These are phyloP conservation scores for Mycena venus DNA, from an alignment of 768 basidiomycete genomes.

Conservation along the genomic window DNA sequence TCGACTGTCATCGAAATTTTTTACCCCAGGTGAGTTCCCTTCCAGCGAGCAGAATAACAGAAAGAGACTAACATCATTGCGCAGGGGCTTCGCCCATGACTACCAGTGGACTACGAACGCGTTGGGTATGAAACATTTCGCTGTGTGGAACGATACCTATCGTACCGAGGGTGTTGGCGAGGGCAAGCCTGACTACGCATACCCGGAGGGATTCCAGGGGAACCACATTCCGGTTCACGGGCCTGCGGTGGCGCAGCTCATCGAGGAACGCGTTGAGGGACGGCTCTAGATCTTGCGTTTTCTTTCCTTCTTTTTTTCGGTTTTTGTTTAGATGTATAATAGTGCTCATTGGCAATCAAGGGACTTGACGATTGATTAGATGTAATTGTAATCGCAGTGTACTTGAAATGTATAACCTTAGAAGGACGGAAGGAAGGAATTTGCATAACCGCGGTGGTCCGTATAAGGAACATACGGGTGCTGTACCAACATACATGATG, in stretches of 20 bases:
- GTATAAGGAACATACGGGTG: not conserved
- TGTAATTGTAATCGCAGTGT: too few species aligned
- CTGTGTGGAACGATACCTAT: constrained; percentile 84
- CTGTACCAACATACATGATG: not conserved
- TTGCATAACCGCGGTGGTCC: too few species aligned
- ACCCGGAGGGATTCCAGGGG: constrained; percentile 90
- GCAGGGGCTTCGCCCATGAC: constrained; percentile 86
- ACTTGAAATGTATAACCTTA: too few species aligned
- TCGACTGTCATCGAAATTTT: constrained; percentile 91
- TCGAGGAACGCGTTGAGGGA: constrained; percentile 71
- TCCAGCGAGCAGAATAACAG: too few species aligned
- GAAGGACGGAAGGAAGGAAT: too few species aligned
- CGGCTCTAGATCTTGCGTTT: too few species aligned
- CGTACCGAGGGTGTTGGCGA: constrained; percentile 45
- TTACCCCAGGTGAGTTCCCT: too few species aligned
- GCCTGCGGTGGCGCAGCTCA: constrained; percentile 71
- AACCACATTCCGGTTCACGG: constrained; percentile 82
- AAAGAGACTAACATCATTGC: too few species aligned
- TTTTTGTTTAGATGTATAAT: too few species aligned
- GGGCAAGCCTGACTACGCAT: constrained; percentile 62
- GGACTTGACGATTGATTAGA: too few species aligned
- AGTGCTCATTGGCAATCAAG: too few species aligned
- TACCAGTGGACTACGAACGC: constrained; percentile 87
- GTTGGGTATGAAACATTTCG: constrained; percentile 75
- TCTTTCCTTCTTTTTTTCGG: too few species aligned